These are phyloP conservation scores for Byssoonygena ceratinophila DNA, from an alignment of 2,329 filamentous ascomycete species.

Conservation along the genomic window DNA sequence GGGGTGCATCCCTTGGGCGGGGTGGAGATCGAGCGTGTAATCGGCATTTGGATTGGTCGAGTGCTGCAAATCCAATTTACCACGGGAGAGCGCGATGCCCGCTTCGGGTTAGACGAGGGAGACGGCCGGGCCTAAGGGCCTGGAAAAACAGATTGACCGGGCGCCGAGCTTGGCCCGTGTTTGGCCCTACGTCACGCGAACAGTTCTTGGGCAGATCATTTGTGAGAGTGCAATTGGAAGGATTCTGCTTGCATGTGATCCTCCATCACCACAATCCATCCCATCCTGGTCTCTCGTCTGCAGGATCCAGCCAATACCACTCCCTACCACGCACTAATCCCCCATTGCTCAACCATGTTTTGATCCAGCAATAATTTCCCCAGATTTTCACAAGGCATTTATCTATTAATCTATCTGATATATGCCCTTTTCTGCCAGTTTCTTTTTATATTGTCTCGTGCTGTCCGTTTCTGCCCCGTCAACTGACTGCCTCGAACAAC, in stretches of 20 bases:
- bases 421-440: not conserved
- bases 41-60: not conserved
- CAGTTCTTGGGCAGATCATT: slow-evolving; percentile 1
- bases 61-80: not conserved
- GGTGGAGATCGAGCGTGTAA: slow-evolving; percentile 8
- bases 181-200: slow-evolving; percentile 11
- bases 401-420: slow-evolving; percentile 1
- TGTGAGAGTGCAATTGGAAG: not conserved
- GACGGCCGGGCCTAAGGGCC: not conserved
- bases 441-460: not conserved
- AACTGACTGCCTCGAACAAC: not conserved
- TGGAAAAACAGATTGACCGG: not conserved
- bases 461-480: not conserved
- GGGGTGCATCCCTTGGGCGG: not conserved
- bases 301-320: slow-evolving; percentile 11
- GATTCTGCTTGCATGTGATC: slow-evolving; percentile 8
- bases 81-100: not conserved
- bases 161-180: not conserved
- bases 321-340: not conserved
- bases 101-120: not conserved
- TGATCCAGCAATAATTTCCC: slow-evolving; percentile 12
- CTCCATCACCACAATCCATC: not conserved
- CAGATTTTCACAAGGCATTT: slow-evolving; percentile 5
- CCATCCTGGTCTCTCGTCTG: not conserved
- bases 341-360: slow-evolving; percentile 11